These are phyloP conservation scores for Phaffia rhodozyma DNA, from an alignment of 1,284 basidiomycete genomes.

Conservation along the genomic window DNA sequence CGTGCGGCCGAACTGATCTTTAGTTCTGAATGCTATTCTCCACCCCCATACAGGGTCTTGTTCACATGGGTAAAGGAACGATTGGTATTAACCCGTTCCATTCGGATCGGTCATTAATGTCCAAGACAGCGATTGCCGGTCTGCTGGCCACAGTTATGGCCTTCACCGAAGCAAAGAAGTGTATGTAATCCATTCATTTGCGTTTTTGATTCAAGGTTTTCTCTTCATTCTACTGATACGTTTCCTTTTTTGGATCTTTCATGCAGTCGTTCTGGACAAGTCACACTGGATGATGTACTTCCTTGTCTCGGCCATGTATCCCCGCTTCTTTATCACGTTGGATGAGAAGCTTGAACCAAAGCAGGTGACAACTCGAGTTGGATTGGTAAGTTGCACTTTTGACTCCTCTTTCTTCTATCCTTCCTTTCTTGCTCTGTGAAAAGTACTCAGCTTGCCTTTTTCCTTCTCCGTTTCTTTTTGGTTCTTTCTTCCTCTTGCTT, in stretches of 20 bases:
- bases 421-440: constrained; percentile 26
- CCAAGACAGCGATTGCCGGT: constrained; percentile 79
- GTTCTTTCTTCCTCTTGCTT: neutral
- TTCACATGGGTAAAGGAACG: constrained; percentile 99
- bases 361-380: constrained; percentile 87
- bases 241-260: neutral
- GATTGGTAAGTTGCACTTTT: constrained; percentile 38
- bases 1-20: neutral
- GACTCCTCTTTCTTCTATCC: constrained; percentile 29
- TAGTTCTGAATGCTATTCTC: neutral
- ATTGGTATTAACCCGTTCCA: constrained; percentile 98
- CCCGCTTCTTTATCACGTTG: constrained; percentile 93
- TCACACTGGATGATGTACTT: constrained; percentile 99
- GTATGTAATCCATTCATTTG: constrained; percentile 43
- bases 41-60: constrained; percentile 48
- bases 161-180: constrained; percentile 86
- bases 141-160: constrained; percentile 75
- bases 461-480: neutral
- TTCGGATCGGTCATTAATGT: constrained; percentile 82
- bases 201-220: constrained; percentile 10
- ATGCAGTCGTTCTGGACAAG: constrained; percentile 74
- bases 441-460: constrained; percentile 27
- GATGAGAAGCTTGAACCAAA: constrained; percentile 76
- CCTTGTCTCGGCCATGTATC: constrained; percentile 91
- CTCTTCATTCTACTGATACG: neutral